These are phyloP conservation scores for Trichosporon sp. DNA, from an alignment of 1,284 basidiomycete genomes.

Conservation along the genomic window DNA sequence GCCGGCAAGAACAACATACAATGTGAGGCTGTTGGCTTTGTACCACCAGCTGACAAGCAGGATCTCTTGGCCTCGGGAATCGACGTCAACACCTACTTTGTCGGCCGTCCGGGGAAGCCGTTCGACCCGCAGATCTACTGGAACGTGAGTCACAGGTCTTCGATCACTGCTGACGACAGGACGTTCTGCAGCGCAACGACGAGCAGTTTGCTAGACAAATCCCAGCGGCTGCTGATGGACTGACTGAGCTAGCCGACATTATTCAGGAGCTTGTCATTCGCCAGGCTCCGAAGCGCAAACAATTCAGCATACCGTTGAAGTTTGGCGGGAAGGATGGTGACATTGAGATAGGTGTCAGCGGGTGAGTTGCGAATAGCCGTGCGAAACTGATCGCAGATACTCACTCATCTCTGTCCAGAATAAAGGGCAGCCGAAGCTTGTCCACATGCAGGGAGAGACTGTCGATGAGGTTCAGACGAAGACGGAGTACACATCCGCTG, in stretches of 20 bases:
- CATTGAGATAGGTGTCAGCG: constrained; percentile 83
- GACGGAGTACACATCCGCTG: constrained; percentile 73
- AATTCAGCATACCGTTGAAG: constrained; percentile 75
- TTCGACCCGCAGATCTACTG: constrained; percentile 79
- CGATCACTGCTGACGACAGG: not conserved
- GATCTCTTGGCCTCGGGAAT: constrained; percentile 77
- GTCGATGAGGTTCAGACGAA: constrained; percentile 66
- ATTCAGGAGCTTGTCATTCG: constrained; percentile 66
- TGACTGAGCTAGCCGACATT: constrained; percentile 53
- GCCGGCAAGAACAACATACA: constrained; percentile 31
- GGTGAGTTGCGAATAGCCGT: constrained; percentile 57
- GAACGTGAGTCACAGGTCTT: constrained; percentile 59
- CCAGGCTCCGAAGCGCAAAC: constrained; percentile 79
- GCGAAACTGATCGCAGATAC: constrained; percentile 55
- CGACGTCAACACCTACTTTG: constrained; percentile 85
- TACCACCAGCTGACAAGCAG: constrained; percentile 47
- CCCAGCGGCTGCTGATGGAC: constrained; percentile 56
- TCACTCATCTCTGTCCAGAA: constrained; percentile 77
- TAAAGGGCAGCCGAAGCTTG: constrained; percentile 72
- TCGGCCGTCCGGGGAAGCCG: constrained; percentile 61
- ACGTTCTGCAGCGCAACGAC: not conserved
- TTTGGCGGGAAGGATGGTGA: constrained; percentile 59
- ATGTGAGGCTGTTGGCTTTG: not conserved
- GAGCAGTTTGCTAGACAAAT: constrained; percentile 28
- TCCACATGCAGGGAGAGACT: constrained; percentile 67